Evolutionary conservation across 2,329 filamentous ascomycete genomes (phyloP).

Genomic region (Microdochium trichocladiopsis): DNA sequence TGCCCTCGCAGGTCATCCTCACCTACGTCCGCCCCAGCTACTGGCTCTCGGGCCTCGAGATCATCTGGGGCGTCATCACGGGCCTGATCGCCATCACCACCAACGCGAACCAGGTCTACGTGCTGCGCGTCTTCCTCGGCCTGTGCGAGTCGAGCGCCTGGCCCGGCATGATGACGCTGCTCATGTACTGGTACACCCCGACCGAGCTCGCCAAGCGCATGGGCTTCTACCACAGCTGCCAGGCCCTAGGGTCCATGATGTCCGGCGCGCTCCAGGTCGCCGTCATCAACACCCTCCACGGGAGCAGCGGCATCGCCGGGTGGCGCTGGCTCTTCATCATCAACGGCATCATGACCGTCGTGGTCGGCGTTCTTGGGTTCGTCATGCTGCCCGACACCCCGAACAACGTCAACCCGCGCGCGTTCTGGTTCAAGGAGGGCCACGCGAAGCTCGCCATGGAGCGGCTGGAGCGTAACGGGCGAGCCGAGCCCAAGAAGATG

Average conservation of each 20-base stretch:
- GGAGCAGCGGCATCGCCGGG: conserved; percentile 36
- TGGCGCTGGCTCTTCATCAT: conserved; percentile 51
- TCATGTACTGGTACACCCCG: conserved; percentile 35
- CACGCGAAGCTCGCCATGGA: conserved; percentile 34
- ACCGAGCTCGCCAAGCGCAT: conserved; percentile 41
- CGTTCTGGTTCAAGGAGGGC: conserved; percentile 35
- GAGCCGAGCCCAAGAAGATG: conserved; percentile 36
- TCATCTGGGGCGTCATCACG: conserved; percentile 24
- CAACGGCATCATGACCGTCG: conserved; percentile 47
- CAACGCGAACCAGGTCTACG: conserved; percentile 26
- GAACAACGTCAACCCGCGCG: conserved; percentile 28
- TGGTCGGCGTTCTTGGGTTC: conserved; percentile 42
- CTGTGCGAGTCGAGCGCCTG: conserved; percentile 30
- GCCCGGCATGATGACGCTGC: conserved; percentile 35
- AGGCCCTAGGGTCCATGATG: conserved; percentile 44
- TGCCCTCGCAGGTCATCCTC: conserved; percentile 26
- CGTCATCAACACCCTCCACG: conserved; percentile 43
- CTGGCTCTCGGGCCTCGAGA: conserved; percentile 24
- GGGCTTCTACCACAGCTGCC: conserved; percentile 45
- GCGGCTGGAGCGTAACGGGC: conserved; percentile 32
- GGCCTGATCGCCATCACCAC: conserved; percentile 22
- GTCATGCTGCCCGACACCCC: conserved; percentile 37
- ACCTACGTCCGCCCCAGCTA: conserved; percentile 26
- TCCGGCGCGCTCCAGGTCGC: conserved; percentile 46
- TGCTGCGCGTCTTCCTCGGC: conserved; percentile 30